Evolutionary conservation across 2,329 filamentous ascomycete species (phyloP).

Genomic region (Ophiosphaerella narmari): DNA sequence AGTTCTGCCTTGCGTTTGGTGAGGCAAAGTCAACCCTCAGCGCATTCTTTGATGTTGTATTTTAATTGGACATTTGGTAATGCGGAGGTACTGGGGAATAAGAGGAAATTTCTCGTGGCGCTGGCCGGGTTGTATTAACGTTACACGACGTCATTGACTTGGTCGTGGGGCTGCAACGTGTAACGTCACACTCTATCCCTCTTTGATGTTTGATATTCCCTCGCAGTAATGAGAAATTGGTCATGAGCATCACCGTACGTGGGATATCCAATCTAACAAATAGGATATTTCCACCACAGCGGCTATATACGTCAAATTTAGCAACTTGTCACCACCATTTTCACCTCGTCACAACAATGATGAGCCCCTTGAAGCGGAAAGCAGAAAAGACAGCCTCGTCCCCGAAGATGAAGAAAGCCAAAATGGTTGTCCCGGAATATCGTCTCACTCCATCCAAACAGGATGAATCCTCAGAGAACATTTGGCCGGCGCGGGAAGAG

Average conservation of each 20-base stretch:
- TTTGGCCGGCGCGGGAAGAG: slow-evolving; percentile 65
- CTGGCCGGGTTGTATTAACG: not conserved
- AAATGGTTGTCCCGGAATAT: slow-evolving; percentile 36
- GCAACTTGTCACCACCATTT: slow-evolving; percentile 1
- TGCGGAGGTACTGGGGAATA: no score
- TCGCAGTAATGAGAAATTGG: not conserved
- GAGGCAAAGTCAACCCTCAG: no score
- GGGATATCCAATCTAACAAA: not conserved
- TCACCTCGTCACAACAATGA: slow-evolving; percentile 19
- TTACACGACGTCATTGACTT: slow-evolving; percentile 3
- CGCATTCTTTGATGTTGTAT: no score
- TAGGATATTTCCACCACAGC: not conserved
- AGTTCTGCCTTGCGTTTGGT: no score
- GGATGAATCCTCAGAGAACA: slow-evolving; percentile 49
- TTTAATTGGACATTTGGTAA: no score
- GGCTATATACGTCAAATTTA: not conserved
- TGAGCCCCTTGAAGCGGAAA: slow-evolving; percentile 38
- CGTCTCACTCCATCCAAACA: slow-evolving; percentile 34
- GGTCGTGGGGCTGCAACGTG: not conserved
- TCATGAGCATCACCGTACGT: not conserved
- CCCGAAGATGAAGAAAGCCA: slow-evolving; percentile 30
- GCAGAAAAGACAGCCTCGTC: slow-evolving; percentile 19
- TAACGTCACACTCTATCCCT: not conserved
- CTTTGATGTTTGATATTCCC: not conserved
- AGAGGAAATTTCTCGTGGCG: no score